These are phyloP conservation scores for Sinapis alba DNA, from an alignment of 441 rosid species.

Conservation along the genomic window DNA sequence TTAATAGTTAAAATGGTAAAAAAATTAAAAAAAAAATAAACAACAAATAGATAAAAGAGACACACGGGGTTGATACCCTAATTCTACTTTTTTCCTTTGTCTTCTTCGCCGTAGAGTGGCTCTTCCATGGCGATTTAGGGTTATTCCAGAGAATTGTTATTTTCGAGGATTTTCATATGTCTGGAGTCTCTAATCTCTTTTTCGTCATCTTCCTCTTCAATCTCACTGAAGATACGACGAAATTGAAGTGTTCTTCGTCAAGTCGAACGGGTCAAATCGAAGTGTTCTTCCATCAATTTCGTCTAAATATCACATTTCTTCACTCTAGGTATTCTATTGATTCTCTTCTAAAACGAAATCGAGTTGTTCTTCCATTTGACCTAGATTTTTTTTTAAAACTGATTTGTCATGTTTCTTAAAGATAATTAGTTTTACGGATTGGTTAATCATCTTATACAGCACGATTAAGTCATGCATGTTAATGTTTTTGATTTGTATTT, in stretches of 20 bases:
- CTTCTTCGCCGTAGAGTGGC: not conserved
- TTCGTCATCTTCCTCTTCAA: not conserved
- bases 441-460: too few species aligned
- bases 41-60: not conserved
- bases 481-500: too few species aligned
- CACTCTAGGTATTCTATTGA: not conserved
- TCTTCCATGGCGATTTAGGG: not conserved
- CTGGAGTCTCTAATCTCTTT: not conserved
- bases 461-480: not conserved
- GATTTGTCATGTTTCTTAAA: too few species aligned
- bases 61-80: not conserved
- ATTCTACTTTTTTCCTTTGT: too few species aligned
- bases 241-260: not conserved
- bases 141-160: too few species aligned
- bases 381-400: too few species aligned
- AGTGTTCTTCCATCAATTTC: too few species aligned
- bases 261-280: not conserved
- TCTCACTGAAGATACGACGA: not conserved
- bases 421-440: too few species aligned
- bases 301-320: not conserved
- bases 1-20: too few species aligned
- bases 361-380: too few species aligned
- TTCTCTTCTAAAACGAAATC: too few species aligned
- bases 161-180: not conserved
- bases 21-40: too few species aligned